Conservation (phyloP, 805 yeast genomes). For the Saturnispora besseyi region DNA sequence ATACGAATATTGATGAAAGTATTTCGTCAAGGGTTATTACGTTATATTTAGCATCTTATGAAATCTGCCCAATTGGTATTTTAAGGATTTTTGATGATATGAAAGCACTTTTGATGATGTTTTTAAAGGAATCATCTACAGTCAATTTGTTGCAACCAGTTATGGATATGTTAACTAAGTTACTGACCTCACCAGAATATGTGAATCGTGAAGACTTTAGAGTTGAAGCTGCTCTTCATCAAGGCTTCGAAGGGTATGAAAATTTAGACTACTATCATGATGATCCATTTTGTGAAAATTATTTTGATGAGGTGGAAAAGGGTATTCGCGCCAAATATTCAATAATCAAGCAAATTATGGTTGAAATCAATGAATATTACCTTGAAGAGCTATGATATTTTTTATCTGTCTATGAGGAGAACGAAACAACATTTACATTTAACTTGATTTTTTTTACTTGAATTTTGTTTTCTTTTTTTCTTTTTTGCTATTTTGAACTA, state of each 20-base stretch:
- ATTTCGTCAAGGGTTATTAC: slow-evolving; percentile 19
- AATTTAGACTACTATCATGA: slow-evolving; percentile 12
- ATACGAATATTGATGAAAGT: slow-evolving; percentile 19
- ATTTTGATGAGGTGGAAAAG: background rate
- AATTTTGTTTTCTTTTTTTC: slow-evolving; percentile 1
- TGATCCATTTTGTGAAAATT: slow-evolving; percentile 9
- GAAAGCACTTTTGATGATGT: slow-evolving; percentile 16
- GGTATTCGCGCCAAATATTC: background rate
- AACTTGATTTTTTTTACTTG: slow-evolving; percentile 8
- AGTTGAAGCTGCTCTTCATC: slow-evolving; percentile 15
- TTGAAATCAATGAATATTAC: slow-evolving; percentile 15
- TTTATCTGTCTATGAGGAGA: background rate
- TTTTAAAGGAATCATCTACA: slow-evolving; percentile 19
- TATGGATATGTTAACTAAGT: slow-evolving; percentile 18
- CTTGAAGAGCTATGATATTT: slow-evolving; percentile 14
- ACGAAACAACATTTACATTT: background rate
- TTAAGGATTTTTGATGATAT: slow-evolving; percentile 17
- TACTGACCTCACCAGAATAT: slow-evolving; percentile 28
- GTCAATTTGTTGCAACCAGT: slow-evolving; percentile 19
- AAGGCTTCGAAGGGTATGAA: slow-evolving; percentile 18
- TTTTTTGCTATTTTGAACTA: too few relatives aligned
- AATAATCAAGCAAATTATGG: slow-evolving; percentile 10
- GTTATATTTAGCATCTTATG: slow-evolving; percentile 13
- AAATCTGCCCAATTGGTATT: slow-evolving; percentile 12
- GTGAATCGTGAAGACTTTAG: slow-evolving; percentile 16